Base-by-base conservation (phyloP, 106 monocot species). In the Acorus gramineus region DNA sequence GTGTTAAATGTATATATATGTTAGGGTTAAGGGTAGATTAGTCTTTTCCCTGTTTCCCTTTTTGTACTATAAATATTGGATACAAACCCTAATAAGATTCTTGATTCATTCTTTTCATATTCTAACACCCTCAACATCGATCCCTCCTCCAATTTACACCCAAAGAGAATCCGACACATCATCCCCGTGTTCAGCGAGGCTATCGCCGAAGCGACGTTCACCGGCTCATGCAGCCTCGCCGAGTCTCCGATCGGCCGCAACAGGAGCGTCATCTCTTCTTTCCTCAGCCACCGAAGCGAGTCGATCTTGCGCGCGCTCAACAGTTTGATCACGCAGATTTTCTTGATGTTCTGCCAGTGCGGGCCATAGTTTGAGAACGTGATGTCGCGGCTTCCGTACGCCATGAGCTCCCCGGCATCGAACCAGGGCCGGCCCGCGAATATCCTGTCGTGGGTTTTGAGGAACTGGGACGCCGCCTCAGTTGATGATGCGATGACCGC, bases 91-190 rank as follows among this genome's bases (percentile, higher is more conserved):
- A n/a, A n/a, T n/a, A n/a, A n/a, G n/a, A n/a, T n/a, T n/a, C n/a
- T n/a, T n/a, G n/a, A n/a, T n/a, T n/a, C n/a, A n/a, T n/a, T n/a
- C n/a, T n/a, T n/a, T n/a, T n/a, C n/a, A n/a, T n/a, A n/a, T n/a
- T n/a, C n/a, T n/a, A n/a, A n/a, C n/a, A n/a, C n/a, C n/a, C 60
- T 53, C 28, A 28, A 28, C 61, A 53, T 48, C 7, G 14, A 53
- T 42, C 65, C 56, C 46, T 61, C 28, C 13, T 61, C 67, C 59
- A 72, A 74, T 6, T 71, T 14, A 60, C 82, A 86, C 55, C 69
- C 91, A 6, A 92, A 50, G 4, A 84, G 84, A 86, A 92, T 92
- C 51, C 87, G 73, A 48, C 81, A 61, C 6, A 92, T 92, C 45
- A 84, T 69, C 59, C 77, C 75, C 44, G 87, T 69, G 56, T 74